Base-by-base conservation (phyloP, 2,329 filamentous ascomycete genomes). In the Microdochium nivale region DNA sequence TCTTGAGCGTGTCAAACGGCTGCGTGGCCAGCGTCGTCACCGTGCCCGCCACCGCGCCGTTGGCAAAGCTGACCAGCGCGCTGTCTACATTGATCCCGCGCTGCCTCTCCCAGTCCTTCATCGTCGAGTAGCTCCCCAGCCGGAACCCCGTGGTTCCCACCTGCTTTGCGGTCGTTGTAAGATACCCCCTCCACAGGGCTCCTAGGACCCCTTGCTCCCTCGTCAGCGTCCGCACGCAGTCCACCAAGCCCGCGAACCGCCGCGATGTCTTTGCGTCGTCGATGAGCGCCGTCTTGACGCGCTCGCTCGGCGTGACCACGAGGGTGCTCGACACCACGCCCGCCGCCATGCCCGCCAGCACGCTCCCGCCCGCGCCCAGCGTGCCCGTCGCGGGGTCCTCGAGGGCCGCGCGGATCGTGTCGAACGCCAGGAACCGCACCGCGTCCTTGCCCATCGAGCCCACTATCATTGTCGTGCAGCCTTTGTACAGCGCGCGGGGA, bases 261-360 rank as follows among this genome's bases (percentile, higher is more conserved):
- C 49, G 58, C n/a, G 21, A 8, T 3, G 61, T 63, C 16, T 57
- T 56, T 32, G 64, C 80, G 59, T 84, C 81, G 61, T 84, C 81
- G 54, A 85, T 84, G 13, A 84, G 64, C 1, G 79, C 80, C 0
- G 81, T 84, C 62, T 85, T 85, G 64, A 84, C 78, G 43, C 81
- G 73, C 62, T 84, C 81, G 0, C 78, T 80, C 0, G 81, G 81
- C 16, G 81, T 84, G 2, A 84, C 81, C 35, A 79, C 75, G 19
- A 76, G 68, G 1, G 80, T 73, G 14, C 74, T 78, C 24, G 81
- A 78, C 0, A 81, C 73, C 1, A 82, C 72, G 2, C 81, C 81
- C 0, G 78, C 75, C 0, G 72, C 66, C 78, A 84, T 83, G 27
- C 81, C 81, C 2, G 80, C 76, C 3, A 74, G 61, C 32, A 85